Percentiles rank a stretch among this genome's conserved stretches.
Evolutionary conservation across 1,139 yeast genomes (phyloP).

Genomic region (Debaryomyces psychrophilus): DNA sequence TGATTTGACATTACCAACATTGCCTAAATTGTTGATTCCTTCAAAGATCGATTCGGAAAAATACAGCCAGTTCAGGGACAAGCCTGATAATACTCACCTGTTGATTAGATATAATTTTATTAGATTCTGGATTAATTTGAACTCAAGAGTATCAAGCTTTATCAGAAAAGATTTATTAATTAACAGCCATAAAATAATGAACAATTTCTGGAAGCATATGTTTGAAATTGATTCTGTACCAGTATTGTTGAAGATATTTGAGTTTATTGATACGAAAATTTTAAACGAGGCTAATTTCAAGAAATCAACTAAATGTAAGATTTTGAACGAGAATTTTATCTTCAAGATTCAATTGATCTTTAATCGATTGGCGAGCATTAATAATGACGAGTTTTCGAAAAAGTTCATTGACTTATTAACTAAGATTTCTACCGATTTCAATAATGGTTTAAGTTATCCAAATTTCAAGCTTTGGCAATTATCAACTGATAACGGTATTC

Average conservation of each 20-base stretch:
- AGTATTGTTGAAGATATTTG: conserved; percentile 43
- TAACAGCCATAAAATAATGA: conserved; percentile 60
- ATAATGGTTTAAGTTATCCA: conserved; percentile 64
- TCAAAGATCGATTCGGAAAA: conserved; percentile 46
- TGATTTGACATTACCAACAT: conserved; percentile 63
- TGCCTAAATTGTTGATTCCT: conserved; percentile 66
- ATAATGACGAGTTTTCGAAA: conserved; percentile 28
- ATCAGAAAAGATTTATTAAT: conserved; percentile 64
- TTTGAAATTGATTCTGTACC: conserved; percentile 54
- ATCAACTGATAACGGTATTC: conserved; percentile 25
- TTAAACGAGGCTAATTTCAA: conserved; percentile 63
- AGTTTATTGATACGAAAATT: conserved; percentile 53
- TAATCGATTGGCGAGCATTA: conserved; percentile 28
- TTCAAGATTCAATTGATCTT: conserved; percentile 60
- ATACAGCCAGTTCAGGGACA: conserved; percentile 15
- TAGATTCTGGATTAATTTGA: conserved; percentile 60
- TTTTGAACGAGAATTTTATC: conserved; percentile 78
- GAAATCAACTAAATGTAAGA: conserved; percentile 70
- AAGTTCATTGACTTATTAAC: conserved; percentile 54
- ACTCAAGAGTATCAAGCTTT: conserved; percentile 50
- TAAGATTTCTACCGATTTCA: conserved; percentile 52
- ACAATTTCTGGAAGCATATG: conserved; percentile 67
- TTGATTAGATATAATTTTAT: conserved; percentile 62
- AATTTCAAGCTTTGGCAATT: conserved; percentile 61
- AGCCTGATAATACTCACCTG: conserved; percentile 30